Evolutionary conservation across 2,329 filamentous ascomycete species (phyloP).

Genomic region (Hypoxylon sp.): DNA sequence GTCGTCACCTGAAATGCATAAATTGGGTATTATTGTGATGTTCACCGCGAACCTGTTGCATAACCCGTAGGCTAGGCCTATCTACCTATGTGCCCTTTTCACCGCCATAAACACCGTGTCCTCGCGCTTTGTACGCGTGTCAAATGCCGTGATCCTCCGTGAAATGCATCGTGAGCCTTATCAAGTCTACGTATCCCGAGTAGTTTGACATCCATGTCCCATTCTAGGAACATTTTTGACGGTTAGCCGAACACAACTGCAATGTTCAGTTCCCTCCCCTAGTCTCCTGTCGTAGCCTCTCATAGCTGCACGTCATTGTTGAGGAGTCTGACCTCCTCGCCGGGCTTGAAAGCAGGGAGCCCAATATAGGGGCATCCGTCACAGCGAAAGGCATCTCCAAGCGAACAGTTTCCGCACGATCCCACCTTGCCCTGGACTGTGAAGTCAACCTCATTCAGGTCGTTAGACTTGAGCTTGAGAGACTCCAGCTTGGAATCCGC

Average conservation of each 20-base stretch:
- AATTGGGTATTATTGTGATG: neutral
- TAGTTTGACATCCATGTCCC: neutral
- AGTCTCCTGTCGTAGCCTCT: slow-evolving; percentile 59
- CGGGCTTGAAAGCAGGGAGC: slow-evolving; percentile 93
- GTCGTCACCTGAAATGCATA: neutral
- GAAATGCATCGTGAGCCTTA: slow-evolving; percentile 9
- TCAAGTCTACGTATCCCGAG: neutral
- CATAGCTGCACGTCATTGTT: slow-evolving; percentile 87
- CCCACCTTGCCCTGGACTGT: slow-evolving; percentile 97
- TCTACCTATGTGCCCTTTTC: neutral
- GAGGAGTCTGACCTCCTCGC: slow-evolving; percentile 88
- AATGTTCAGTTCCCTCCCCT: neutral
- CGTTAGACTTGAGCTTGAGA: slow-evolving; percentile 76
- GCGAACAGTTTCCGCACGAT: slow-evolving; percentile 86
- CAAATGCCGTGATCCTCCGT: neutral
- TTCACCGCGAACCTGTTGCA: neutral
- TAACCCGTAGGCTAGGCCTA: neutral
- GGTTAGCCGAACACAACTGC: neutral
- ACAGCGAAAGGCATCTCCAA: slow-evolving; percentile 88
- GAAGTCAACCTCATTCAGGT: slow-evolving; percentile 91
- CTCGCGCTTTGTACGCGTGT: neutral
- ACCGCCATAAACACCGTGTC: neutral
- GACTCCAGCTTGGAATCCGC: slow-evolving; percentile 70
- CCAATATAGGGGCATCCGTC: slow-evolving; percentile 59
- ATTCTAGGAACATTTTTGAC: neutral